Evolutionary conservation across 805 yeast species (phyloP).

Genomic region (Spathaspora passalidarum): DNA sequence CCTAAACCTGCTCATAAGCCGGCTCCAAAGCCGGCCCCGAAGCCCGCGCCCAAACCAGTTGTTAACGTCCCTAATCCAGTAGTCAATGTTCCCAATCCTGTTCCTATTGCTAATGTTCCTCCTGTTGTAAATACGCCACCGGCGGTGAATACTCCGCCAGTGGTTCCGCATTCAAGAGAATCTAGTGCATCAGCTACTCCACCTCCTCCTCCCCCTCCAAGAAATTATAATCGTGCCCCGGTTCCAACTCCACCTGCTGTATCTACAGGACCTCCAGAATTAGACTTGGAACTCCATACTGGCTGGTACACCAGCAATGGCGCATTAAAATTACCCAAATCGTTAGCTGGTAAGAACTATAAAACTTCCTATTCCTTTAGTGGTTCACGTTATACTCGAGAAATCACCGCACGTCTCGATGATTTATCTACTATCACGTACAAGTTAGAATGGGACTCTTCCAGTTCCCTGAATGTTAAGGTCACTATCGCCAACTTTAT

Average conservation of each 20-base stretch:
- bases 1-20: constrained; percentile 8
- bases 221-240: too few relatives aligned
- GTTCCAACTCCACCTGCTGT: constrained; percentile 12
- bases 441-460: constrained; percentile 39
- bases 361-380: constrained; percentile 14
- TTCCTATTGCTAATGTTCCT: not conserved
- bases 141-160: not conserved
- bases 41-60: not conserved
- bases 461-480: constrained; percentile 17
- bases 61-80: too few relatives aligned
- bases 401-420: constrained; percentile 33
- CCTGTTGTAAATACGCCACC: not conserved
- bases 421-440: constrained; percentile 41
- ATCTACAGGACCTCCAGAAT: constrained; percentile 24
- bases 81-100: not conserved
- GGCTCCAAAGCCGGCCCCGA: constrained; percentile 9
- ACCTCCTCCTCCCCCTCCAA: constrained; percentile 30
- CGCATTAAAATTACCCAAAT: constrained; percentile 30
- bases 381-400: constrained; percentile 17
- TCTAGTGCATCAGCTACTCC: constrained; percentile 1
- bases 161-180: not conserved
- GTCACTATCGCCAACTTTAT: constrained; percentile 27
- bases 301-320: constrained; percentile 46
- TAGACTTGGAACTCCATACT: constrained; percentile 41
- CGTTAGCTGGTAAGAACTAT: constrained; percentile 35